A percentile compares a stretch with the other conserved stretches of the same genome.
Conservation (phyloP, 1,139 yeast genomes). For the Sugiyamaella xylanicola region DNA sequence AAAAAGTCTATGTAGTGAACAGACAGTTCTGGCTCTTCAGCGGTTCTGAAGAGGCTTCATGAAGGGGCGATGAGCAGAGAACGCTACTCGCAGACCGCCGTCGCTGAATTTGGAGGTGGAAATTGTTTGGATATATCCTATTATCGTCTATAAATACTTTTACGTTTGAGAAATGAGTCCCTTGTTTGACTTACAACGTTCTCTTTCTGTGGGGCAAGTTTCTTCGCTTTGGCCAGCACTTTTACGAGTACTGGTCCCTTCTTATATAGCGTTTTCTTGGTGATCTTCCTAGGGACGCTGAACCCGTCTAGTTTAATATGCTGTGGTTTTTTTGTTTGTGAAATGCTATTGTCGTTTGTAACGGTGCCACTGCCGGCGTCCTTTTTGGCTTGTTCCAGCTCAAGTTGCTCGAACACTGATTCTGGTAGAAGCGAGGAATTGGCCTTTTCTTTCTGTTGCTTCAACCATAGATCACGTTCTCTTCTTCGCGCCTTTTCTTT, state of each 20-base stretch:
- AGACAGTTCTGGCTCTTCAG: too few species aligned
- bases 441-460: conserved; percentile 26
- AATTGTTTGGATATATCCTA: not conserved
- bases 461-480: conserved; percentile 26
- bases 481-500: conserved; percentile 28
- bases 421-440: conserved; percentile 9
- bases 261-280: conserved; percentile 10
- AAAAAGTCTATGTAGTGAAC: too few species aligned
- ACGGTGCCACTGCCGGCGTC: not conserved
- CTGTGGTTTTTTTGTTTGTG: not conserved
- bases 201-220: conserved; percentile 16
- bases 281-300: not conserved
- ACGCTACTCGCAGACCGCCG: too few species aligned
- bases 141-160: conserved; percentile 12
- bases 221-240: conserved; percentile 8
- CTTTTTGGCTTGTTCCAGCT: conserved; percentile 11
- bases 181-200: conserved; percentile 8
- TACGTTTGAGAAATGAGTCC: conserved; percentile 14
- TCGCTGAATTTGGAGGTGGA: too few species aligned
- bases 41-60: too few species aligned
- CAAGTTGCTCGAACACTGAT: conserved; percentile 4
- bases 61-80: too few species aligned
- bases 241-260: conserved; percentile 18
- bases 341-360: not conserved
- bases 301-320: conserved; percentile 12